Evolutionary conservation across 139 green algal species (phyloP), one percentile per base, ranked within the genome.

Genomic region (Mesostigma viride): DNA sequence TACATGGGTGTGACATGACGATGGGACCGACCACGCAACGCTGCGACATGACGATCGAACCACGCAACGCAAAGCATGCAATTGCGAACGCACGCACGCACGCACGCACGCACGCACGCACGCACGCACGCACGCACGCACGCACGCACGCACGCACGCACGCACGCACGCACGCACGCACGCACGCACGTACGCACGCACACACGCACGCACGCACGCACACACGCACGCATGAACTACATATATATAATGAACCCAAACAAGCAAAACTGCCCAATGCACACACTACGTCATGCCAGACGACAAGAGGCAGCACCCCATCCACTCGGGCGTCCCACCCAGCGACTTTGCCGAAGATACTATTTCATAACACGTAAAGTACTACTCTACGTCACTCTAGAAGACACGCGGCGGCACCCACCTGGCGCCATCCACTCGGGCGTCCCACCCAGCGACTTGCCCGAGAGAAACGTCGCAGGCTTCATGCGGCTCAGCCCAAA

Each of bases 391-490:
- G n/a, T n/a, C n/a, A n/a, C n/a, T n/a, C n/a, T n/a, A n/a, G n/a
- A n/a, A n/a, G 58, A 84, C 77, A 75, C 68, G 92, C 88, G 0
- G 89, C n/a, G n/a, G n/a, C n/a, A n/a, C n/a, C n/a, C n/a, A n/a
- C n/a, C n/a, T n/a, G n/a, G 91, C 1, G 91, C 91, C 69, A 92
- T 95, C 91, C 91, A 97, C 74, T 95, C 91, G 0, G 90, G 89
- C 53, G 90, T 96, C 31, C 90, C 90, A 5, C 75, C 84, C 20
- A 76, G 73, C 11, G 69, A 72, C 44, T 76, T 78, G 45, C 70
- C 72, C 26, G 57, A 71, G 11, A 83, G 35, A 58, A 76, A 83
- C 6, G 78, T 84, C 31, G 53, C 33, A 40, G 68, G 33, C 58
- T 74, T 77, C 11, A 48, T 51, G 3, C 59, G 28, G 1, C 27